Percentiles rank a stretch among this genome's conserved stretches.
Conservation (phyloP, 2,329 filamentous ascomycete genomes). For the Penicillium sp. region DNA sequence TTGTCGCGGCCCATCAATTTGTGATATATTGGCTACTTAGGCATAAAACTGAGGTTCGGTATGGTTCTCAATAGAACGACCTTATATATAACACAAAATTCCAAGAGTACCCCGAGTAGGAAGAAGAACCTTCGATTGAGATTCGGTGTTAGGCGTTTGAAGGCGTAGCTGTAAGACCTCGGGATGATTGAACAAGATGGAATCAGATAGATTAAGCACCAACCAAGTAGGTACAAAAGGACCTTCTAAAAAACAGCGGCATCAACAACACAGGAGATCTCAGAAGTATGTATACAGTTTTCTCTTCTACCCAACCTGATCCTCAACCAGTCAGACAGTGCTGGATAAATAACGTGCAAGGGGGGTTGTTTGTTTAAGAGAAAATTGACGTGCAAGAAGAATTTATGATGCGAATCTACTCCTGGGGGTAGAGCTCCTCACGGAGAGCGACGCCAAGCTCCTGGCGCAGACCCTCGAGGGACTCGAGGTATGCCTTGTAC, state of each 20-base stretch:
- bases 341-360: slow-evolving; percentile 17
- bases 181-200: slow-evolving; percentile 18
- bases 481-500: slow-evolving; percentile 92
- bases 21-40: slow-evolving; percentile 10
- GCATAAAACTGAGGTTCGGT: slow-evolving; percentile 5
- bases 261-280: slow-evolving; percentile 33
- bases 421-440: slow-evolving; percentile 83
- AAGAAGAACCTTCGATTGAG: neutral
- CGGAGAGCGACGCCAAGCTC: slow-evolving; percentile 90
- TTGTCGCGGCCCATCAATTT: neutral
- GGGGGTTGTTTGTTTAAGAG: slow-evolving; percentile 16
- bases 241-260: slow-evolving; percentile 33
- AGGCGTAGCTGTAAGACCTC: slow-evolving; percentile 8
- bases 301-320: slow-evolving; percentile 32
- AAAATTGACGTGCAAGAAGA: slow-evolving; percentile 26
- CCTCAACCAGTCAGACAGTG: slow-evolving; percentile 19
- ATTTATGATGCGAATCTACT: slow-evolving; percentile 34
- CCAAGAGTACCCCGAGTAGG: neutral
- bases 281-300: slow-evolving; percentile 43
- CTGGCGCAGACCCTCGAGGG: slow-evolving; percentile 89
- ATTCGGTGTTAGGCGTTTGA: slow-evolving; percentile 1
- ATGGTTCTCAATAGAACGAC: neutral
- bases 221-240: slow-evolving; percentile 19
- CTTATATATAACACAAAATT: neutral
- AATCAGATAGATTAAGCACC: slow-evolving; percentile 27